Evolutionary conservation across 2,329 filamentous ascomycete species (phyloP).

Genomic region (Raffaelea albimanens): DNA sequence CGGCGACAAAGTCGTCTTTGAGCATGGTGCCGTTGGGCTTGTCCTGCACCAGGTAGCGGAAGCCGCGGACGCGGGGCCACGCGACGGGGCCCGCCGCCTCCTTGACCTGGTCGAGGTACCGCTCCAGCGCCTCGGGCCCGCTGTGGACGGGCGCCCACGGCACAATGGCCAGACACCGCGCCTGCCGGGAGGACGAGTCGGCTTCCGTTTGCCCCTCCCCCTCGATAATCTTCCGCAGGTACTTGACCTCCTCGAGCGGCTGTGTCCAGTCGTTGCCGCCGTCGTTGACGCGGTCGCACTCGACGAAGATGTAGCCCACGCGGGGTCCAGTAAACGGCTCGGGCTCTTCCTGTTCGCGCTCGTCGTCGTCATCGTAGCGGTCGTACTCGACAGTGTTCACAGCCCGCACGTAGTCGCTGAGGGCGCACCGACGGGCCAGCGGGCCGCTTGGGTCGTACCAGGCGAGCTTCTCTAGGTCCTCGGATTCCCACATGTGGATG

Average conservation of each 20-base stretch:
- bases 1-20: slow-evolving; percentile 52
- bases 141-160: slow-evolving; percentile 79
- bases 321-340: slow-evolving; percentile 18
- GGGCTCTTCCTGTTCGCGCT: neutral
- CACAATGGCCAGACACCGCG: slow-evolving; percentile 57
- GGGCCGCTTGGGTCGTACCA: slow-evolving; percentile 57
- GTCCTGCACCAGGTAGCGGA: slow-evolving; percentile 75
- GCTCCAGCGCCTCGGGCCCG: slow-evolving; percentile 46
- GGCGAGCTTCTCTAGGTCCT: slow-evolving; percentile 55
- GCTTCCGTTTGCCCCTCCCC: slow-evolving; percentile 35
- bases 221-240: slow-evolving; percentile 55
- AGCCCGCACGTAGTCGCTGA: slow-evolving; percentile 46
- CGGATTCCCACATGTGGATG: slow-evolving; percentile 74
- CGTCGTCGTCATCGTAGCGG: slow-evolving; percentile 10
- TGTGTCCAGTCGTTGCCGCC: slow-evolving; percentile 51
- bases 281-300: slow-evolving; percentile 66
- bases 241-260: slow-evolving; percentile 64
- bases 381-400: slow-evolving; percentile 3
- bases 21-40: slow-evolving; percentile 60
- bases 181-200: slow-evolving; percentile 48
- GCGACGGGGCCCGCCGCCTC: slow-evolving; percentile 51
- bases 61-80: slow-evolving; percentile 64
- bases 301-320: slow-evolving; percentile 72
- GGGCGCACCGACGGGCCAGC: slow-evolving; percentile 54
- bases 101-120: slow-evolving; percentile 56